These are phyloP conservation scores for Xylaria telfairii DNA, from an alignment of 495 filamentous ascomycete genomes.

Conservation along the genomic window DNA sequence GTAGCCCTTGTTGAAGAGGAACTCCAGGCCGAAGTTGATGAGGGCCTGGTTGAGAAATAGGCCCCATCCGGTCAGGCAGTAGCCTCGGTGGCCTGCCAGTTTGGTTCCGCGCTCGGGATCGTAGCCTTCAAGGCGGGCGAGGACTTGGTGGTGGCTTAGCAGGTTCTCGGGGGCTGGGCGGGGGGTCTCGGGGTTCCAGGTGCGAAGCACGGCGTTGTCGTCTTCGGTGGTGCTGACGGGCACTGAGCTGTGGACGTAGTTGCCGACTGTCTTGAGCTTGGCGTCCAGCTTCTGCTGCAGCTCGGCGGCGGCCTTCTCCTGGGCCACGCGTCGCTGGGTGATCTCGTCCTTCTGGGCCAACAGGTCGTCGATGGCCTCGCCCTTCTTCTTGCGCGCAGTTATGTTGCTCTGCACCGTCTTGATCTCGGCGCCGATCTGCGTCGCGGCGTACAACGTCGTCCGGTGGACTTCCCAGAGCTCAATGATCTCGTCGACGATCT, in stretches of 20 bases:
- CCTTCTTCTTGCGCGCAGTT: constrained; percentile 93
- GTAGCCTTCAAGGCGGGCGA: constrained; percentile 86
- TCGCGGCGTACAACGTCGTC: constrained; percentile 72
- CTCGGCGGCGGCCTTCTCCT: constrained; percentile 72
- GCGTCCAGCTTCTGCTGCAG: constrained; percentile 74
- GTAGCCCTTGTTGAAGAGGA: constrained; percentile 77
- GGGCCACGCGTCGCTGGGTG: constrained; percentile 78
- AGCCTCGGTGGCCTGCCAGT: constrained; percentile 93
- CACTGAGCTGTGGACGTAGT: constrained; percentile 90
- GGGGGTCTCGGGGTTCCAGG: constrained; percentile 76
- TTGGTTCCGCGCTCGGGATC: constrained; percentile 94
- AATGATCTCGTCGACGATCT: constrained; percentile 89
- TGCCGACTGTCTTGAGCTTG: constrained; percentile 87
- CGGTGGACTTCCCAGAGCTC: constrained; percentile 86
- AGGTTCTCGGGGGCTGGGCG: constrained; percentile 66
- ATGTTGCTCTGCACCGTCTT: constrained; percentile 91
- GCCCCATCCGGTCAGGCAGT: constrained; percentile 88
- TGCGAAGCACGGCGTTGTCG: constrained; percentile 76
- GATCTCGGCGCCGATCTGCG: constrained; percentile 79
- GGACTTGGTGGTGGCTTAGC: constrained; percentile 93
- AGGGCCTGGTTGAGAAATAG: constrained; percentile 93
- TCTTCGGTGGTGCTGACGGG: constrained; percentile 93
- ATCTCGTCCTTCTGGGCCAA: constrained; percentile 76
- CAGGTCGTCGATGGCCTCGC: constrained; percentile 63
- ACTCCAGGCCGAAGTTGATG: constrained; percentile 92